Conservation (phyloP, 164 flowering plant species). For the Annona squamosa region DNA sequence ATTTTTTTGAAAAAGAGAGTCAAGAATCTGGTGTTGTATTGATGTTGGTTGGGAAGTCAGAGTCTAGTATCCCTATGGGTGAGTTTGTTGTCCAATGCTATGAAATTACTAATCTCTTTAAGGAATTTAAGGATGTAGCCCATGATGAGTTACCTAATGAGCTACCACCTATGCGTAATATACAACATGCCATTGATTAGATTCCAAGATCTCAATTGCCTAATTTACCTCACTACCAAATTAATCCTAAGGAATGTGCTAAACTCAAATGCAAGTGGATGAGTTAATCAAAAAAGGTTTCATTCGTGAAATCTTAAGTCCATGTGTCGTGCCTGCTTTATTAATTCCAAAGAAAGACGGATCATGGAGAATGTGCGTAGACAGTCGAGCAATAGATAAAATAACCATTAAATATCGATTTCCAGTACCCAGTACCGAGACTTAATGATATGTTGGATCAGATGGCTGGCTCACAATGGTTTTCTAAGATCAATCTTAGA, state of each 20-base stretch:
- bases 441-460: not conserved
- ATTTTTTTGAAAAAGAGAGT: too few species aligned
- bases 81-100: too few species aligned
- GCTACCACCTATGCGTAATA: not conserved
- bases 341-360: not conserved
- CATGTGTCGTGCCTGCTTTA: not conserved
- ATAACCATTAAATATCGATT: not conserved
- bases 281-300: not conserved
- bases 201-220: not conserved
- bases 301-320: not conserved
- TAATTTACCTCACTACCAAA: not conserved
- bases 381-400: not conserved
- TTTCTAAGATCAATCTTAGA: not conserved
- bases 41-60: too few species aligned
- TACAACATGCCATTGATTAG: constrained; percentile 1
- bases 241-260: not conserved
- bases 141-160: not conserved
- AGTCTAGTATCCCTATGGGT: too few species aligned
- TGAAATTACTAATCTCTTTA: not conserved
- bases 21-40: too few species aligned
- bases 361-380: not conserved
- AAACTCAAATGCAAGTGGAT: not conserved
- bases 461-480: not conserved
- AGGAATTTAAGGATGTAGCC: not conserved
- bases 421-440: not conserved